These are phyloP conservation scores for Geotrichum phurueaensis DNA, from an alignment of 1,139 yeast species.

Conservation along the genomic window DNA sequence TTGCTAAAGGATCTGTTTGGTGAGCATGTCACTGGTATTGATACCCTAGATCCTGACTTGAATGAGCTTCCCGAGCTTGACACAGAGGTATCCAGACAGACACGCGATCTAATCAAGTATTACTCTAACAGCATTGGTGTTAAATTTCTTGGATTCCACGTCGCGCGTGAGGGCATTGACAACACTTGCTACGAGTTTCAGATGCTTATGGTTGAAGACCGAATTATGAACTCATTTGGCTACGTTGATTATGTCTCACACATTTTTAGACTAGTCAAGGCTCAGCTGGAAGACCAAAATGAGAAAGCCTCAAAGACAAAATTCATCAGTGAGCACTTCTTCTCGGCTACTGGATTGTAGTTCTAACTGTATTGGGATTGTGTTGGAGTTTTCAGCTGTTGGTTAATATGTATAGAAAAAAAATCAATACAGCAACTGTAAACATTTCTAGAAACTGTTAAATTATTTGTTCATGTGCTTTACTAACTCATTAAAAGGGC, in stretches of 20 bases:
- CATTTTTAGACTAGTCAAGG: constrained; percentile 35
- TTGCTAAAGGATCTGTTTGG: constrained; percentile 75
- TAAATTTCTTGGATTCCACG: constrained; percentile 45
- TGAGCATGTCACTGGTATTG: constrained; percentile 42
- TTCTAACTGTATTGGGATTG: background rate
- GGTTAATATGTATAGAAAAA: background rate
- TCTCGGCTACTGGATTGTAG: constrained; percentile 7
- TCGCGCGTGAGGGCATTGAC: constrained; percentile 64
- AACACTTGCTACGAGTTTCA: constrained; percentile 54
- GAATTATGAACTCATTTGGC: constrained; percentile 1
- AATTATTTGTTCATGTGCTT: too few relatives aligned
- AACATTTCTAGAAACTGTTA: too few relatives aligned
- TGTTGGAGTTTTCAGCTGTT: background rate
- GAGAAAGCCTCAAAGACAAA: constrained; percentile 16
- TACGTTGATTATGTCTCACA: constrained; percentile 7
- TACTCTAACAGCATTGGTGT: constrained; percentile 45
- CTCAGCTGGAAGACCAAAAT: constrained; percentile 24
- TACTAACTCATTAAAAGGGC: too few relatives aligned
- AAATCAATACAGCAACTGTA: too few relatives aligned
- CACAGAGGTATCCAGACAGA: constrained; percentile 64
- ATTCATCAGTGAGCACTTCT: constrained; percentile 16
- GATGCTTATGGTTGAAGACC: constrained; percentile 67
- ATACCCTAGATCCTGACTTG: constrained; percentile 42
- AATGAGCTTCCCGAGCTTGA: constrained; percentile 66
- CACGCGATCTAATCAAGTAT: constrained; percentile 52